Evolutionary conservation across 2,329 filamentous ascomycete genomes (phyloP), one percentile per base, ranked within the genome.

Genomic region (Leptographium lundbergii): DNA sequence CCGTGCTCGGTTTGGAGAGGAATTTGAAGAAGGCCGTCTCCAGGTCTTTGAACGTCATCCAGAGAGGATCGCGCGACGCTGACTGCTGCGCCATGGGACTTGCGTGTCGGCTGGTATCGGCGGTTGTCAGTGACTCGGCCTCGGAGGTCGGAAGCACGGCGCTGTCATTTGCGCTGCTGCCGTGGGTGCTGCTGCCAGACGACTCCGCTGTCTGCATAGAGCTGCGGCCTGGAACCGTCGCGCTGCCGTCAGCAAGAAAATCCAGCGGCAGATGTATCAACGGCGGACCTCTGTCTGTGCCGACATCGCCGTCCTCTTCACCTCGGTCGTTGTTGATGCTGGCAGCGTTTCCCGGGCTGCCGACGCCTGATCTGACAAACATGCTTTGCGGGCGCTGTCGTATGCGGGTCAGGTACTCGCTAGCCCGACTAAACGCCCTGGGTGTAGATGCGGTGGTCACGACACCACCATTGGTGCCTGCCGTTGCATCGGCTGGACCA

Each of bases 1-100:
- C 76, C 10, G 75, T 66, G 59, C 79, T 87, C 39, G 85, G 83
- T 71, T 91, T 95, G 60, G 82, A 77, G 62, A 85, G 80, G 66
- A 95, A 95, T 63, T 71, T 72, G 60, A 68, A 65, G 61, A 70
- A 74, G 54, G 76, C 71, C n/a, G 74, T 67, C 53, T 84, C 80
- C 25, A 84, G 71, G 14, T 74, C 74, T 63, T 77, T 79, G 68
- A 84, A 84, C 4, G 73, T 72, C 6, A 75, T 75, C 78, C 78
- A 82, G 25, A 83, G 71, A 10, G 79, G 74, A 65, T 84, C 81
- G 59, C 76, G 75, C 45, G 72, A 69, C 45, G 62, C 70, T 65
- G 58, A 70, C 67, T 67, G 65, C 13, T 67, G 66, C 17, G 73
- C 67, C 72, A 75, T 75, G 54, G 77, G 75, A 52, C 54, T 58